phyloP scores from a whole-genome alignment of 331 rosid genomes.

The Quercus lobata region DNA sequence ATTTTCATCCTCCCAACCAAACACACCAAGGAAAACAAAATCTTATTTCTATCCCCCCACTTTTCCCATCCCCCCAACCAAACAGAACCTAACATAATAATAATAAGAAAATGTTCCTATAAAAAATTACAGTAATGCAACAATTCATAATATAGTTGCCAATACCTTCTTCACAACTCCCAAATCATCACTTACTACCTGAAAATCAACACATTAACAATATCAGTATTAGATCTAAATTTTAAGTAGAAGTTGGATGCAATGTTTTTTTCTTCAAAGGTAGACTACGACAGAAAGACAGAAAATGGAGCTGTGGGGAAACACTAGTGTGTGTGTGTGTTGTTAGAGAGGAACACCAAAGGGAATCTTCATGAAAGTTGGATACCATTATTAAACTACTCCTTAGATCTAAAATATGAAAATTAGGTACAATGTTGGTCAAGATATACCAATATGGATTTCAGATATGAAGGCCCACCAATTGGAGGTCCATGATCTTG shows the following conservation, averaged over 20 bases:
- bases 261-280: neutral
- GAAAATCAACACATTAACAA: constrained; percentile 31
- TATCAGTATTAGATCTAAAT: neutral
- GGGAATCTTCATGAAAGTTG: neutral
- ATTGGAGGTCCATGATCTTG: neutral
- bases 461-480: neutral
- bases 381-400: neutral
- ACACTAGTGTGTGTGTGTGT: no score
- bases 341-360: no score
- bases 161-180: constrained; percentile 85
- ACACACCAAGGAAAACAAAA: no score
- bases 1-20: no score
- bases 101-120: neutral
- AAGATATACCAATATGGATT: neutral
- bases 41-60: no score
- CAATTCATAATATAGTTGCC: constrained; percentile 2
- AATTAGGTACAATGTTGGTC: neutral
- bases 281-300: no score
- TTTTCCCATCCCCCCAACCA: no score
- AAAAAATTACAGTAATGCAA: neutral
- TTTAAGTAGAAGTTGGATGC: constrained; percentile 3
- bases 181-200: constrained; percentile 87
- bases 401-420: neutral
- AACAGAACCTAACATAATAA: neutral
- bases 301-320: no score